Conservation (phyloP, 2,329 filamentous ascomycete genomes). For the Cucurbitaria berberidis region DNA sequence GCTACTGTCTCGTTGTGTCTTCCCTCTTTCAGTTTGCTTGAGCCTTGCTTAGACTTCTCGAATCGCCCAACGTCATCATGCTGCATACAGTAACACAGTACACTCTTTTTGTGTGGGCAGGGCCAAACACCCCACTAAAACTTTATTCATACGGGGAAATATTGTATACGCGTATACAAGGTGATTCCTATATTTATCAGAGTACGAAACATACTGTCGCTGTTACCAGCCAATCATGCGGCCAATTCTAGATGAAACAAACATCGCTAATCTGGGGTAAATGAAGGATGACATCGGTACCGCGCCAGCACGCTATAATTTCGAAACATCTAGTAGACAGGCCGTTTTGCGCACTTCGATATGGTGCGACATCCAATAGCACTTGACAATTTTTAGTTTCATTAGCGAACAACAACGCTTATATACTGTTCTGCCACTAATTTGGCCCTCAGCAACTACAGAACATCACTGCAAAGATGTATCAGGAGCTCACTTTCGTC, state of each 20-base stretch:
- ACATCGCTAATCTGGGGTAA: slow-evolving; percentile 17
- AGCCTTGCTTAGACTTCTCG: background rate
- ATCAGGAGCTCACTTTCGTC: slow-evolving; percentile 1
- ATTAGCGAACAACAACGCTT: background rate
- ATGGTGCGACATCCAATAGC: background rate
- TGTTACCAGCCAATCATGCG: slow-evolving; percentile 15
- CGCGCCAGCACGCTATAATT: too few species aligned
- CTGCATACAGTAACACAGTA: too few species aligned
- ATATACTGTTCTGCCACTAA: background rate
- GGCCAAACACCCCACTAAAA: background rate
- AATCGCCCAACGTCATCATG: background rate
- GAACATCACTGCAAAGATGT: slow-evolving; percentile 12
- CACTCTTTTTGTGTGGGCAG: too few species aligned
- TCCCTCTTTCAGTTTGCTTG: too few species aligned
- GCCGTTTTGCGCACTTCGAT: background rate
- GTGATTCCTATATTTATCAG: background rate
- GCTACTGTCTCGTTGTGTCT: too few species aligned
- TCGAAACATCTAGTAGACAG: background rate
- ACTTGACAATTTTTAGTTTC: background rate
- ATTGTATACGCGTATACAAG: background rate
- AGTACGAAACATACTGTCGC: slow-evolving; percentile 7
- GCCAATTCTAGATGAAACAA: slow-evolving; percentile 14
- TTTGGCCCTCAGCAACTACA: background rate
- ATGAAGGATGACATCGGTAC: slow-evolving; percentile 6
- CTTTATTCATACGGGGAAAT: background rate